Evolutionary conservation across 2,329 filamentous ascomycete species (phyloP), one percentile per base, ranked within the genome.

Genomic region (Pyricularia sp.): DNA sequence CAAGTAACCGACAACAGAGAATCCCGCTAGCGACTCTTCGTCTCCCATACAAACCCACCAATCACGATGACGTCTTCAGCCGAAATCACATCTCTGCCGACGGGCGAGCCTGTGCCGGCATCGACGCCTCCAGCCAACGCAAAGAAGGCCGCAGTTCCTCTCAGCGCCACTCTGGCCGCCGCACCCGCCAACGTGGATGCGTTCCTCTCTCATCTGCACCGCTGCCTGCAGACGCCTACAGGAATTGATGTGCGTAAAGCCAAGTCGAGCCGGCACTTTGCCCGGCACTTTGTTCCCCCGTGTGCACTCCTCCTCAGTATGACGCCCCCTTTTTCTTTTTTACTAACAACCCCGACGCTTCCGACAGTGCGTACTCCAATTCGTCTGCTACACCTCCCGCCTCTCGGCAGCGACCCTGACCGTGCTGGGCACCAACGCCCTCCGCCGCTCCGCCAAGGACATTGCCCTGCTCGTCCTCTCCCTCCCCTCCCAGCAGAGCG

Each of bases 371-470:
- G 65, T 67, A 17, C 87, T 94, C 73, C 85, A 90, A 71, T 86
- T 90, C 72, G 77, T 89, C 71, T 87, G 89, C 80, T 94, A 94
- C 81, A 80, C 83, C 70, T 84, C 89, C 68, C 88, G 86, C 70
- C 78, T 89, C 68, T 74, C 81, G 66, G 82, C 84, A 70, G 79
- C 82, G 30, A 72, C 84, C 28, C 83, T 90, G 73, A 79, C 83
- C 68, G 73, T 79, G 64, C 77, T 88, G 71, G 84, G 86, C 70
- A 81, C 87, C 58, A 84, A 87, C 68, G 84, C 88, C 71, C 81
- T 92, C 69, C 81, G 83, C 69, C 79, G 81, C 69, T 81, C 83
- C 64, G 83, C 84, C 50, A 80, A 81, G 68, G 80, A 81, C 70
- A 80, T 89, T 71, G 79, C 86, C 71, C 79, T 86, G 75, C 78